Conservation (phyloP, 495 filamentous ascomycete species). For the Aspergillus panamensis region DNA sequence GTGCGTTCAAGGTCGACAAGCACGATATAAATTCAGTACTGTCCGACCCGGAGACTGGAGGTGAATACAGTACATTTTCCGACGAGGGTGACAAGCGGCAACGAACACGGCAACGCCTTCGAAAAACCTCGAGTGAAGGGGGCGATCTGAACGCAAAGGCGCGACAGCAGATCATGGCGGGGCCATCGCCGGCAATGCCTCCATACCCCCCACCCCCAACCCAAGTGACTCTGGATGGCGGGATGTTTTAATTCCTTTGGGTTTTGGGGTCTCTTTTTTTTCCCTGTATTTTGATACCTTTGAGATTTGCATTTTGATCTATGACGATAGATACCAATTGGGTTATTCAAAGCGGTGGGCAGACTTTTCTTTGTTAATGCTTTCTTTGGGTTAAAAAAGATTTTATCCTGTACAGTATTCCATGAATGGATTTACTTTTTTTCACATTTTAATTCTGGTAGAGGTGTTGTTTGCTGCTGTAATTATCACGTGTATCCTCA, state of each 20-base stretch:
- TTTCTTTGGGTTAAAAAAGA: neutral
- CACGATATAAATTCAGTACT: slow-evolving; percentile 29
- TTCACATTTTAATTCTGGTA: neutral
- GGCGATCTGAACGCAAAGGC: slow-evolving; percentile 40
- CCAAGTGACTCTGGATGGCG: slow-evolving; percentile 38
- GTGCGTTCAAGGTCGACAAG: slow-evolving; percentile 45
- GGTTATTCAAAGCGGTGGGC: slow-evolving; percentile 25
- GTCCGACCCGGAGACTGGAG: slow-evolving; percentile 28
- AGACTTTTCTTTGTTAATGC: slow-evolving; percentile 12
- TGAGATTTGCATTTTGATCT: slow-evolving; percentile 23
- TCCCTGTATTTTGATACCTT: slow-evolving; percentile 26
- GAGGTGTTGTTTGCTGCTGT: neutral
- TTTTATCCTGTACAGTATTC: slow-evolving; percentile 3
- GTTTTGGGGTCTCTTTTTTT: slow-evolving; percentile 13
- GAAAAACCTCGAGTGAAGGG: slow-evolving; percentile 51
- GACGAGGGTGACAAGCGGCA: slow-evolving; percentile 50
- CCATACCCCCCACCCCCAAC: slow-evolving; percentile 39
- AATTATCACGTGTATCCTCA: slow-evolving; percentile 1
- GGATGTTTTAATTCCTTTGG: slow-evolving; percentile 40
- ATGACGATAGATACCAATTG: slow-evolving; percentile 28
- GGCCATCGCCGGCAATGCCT: slow-evolving; percentile 35
- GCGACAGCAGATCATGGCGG: slow-evolving; percentile 40
- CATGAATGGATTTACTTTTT: slow-evolving; percentile 10
- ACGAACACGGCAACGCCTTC: slow-evolving; percentile 45
- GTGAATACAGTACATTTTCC: slow-evolving; percentile 48